phyloP scores from a whole-genome alignment of 108 stramenopile genomes.

The Craspedostauros australis region DNA sequence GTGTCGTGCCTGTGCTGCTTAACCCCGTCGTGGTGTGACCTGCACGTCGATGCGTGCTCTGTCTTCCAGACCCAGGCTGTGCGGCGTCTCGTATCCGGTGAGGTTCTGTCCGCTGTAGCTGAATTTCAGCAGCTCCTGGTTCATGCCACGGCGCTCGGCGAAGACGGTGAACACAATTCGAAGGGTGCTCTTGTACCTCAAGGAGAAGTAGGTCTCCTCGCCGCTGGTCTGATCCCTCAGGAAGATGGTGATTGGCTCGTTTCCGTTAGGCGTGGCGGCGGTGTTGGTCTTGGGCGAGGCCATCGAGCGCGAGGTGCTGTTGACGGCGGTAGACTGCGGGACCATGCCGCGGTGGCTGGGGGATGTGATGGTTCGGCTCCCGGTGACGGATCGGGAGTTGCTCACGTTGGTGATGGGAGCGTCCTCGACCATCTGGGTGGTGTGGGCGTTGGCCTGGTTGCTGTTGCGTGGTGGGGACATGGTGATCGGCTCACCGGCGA shows the following conservation, averaged over 20 bases:
- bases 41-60: conserved; percentile 48
- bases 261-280: conserved; percentile 22
- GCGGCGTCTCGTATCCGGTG: conserved; percentile 47
- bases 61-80: conserved; percentile 46
- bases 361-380: background rate
- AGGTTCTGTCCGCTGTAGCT: conserved; percentile 40
- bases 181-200: conserved; percentile 50
- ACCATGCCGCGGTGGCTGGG: background rate
- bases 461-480: background rate
- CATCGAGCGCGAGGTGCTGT: conserved; percentile 6
- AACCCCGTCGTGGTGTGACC: background rate
- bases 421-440: conserved; percentile 1
- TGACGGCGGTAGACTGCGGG: background rate
- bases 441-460: background rate
- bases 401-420: conserved; percentile 3
- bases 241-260: conserved; percentile 53
- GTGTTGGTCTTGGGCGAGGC: conserved; percentile 21
- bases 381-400: background rate
- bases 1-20: too few relatives aligned
- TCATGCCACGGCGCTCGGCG: conserved; percentile 45
- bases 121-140: conserved; percentile 49
- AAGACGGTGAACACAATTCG: conserved; percentile 55
- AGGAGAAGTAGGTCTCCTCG: conserved; percentile 48
- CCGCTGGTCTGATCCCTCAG: conserved; percentile 35
- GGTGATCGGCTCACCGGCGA: conserved; percentile 6